A percentile compares a stretch with the other conserved stretches of the same genome.
These are phyloP conservation scores for Astrothelium subdiscretum DNA, from an alignment of 495 filamentous ascomycete genomes.

Conservation along the genomic window DNA sequence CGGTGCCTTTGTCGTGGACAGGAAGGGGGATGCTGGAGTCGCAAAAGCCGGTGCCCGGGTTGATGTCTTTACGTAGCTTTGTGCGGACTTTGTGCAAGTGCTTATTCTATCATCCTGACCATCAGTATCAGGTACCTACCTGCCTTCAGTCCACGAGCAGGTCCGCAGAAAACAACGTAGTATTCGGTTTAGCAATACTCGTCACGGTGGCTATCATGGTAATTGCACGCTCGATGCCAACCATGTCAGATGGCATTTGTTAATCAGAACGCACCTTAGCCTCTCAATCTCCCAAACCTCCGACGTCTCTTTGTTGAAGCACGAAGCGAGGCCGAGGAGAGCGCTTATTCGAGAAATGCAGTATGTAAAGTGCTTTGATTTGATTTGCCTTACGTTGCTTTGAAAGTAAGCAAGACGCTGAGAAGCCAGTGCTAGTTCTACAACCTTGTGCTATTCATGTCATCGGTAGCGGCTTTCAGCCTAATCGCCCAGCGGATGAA, in stretches of 20 bases:
- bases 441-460: constrained; percentile 91
- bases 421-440: constrained; percentile 58
- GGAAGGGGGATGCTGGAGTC: background rate
- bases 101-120: constrained; percentile 2
- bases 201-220: background rate
- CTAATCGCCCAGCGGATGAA: constrained; percentile 70
- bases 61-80: background rate
- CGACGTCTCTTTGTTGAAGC: constrained; percentile 94
- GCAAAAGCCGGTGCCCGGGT: background rate
- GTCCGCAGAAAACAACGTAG: no score
- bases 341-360: constrained; percentile 83
- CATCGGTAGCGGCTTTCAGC: constrained; percentile 86
- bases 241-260: background rate
- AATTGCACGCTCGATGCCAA: background rate
- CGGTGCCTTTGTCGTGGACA: background rate
- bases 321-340: constrained; percentile 84
- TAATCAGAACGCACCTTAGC: constrained; percentile 42
- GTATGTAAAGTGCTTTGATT: constrained; percentile 54
- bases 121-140: no score
- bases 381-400: no score
- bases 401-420: background rate
- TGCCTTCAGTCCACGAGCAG: no score
- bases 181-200: no score
- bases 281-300: constrained; percentile 74
- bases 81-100: constrained; percentile 9